phyloP scores from a whole-genome alignment of 805 yeast species.

The Candida silvicultrix region DNA sequence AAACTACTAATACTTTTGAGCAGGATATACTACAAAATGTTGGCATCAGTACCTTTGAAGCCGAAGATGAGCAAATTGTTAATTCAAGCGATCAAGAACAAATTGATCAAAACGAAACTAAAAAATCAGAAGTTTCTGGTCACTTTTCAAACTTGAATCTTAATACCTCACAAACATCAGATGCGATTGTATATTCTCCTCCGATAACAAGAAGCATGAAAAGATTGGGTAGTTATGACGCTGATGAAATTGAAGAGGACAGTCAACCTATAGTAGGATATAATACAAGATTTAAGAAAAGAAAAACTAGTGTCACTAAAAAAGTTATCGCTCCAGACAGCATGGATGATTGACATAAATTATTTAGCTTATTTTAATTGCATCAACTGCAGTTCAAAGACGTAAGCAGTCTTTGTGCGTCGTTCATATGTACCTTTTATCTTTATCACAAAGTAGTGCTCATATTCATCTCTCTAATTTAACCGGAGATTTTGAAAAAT shows the following conservation, averaged over 20 bases:
- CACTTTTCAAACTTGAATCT: slow-evolving; percentile 1
- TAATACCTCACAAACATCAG: neutral
- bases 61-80: neutral
- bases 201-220: neutral
- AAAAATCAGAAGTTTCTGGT: neutral
- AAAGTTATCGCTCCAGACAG: neutral
- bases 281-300: slow-evolving; percentile 1
- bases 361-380: too few species aligned
- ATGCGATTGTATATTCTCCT: neutral
- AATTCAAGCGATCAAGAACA: slow-evolving; percentile 1
- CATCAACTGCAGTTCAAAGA: too few species aligned
- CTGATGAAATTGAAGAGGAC: neutral
- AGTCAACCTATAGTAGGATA: slow-evolving; percentile 1
- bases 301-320: neutral
- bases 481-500: neutral
- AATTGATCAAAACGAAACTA: neutral
- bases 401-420: too few species aligned
- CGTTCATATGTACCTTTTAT: too few species aligned
- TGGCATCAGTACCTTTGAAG: neutral
- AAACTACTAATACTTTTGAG: too few species aligned
- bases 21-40: slow-evolving; percentile 3
- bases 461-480: neutral
- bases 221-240: neutral
- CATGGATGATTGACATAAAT: too few species aligned
- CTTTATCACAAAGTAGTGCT: neutral